Conservation (phyloP, 192 early-diverging fungal species). For the Coemansia sp. region DNA sequence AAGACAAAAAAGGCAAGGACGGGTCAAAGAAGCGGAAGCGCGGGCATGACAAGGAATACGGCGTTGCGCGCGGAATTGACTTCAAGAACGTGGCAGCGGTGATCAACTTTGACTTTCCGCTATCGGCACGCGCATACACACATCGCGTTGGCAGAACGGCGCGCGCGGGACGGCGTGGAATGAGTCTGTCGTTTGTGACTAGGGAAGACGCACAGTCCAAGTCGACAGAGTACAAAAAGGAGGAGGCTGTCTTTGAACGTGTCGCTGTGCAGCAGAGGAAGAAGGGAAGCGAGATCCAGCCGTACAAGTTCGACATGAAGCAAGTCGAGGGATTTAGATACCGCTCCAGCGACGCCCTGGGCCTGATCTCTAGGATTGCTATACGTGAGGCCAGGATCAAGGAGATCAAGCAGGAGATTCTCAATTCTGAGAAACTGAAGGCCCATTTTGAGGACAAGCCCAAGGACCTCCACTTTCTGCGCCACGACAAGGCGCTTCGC, state of each 20-base stretch:
- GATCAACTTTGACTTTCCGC: slow-evolving; percentile 97
- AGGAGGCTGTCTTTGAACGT: slow-evolving; percentile 72
- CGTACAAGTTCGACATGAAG: slow-evolving; percentile 87
- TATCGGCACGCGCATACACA: slow-evolving; percentile 78
- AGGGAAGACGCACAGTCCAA: slow-evolving; percentile 50
- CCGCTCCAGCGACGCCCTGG: slow-evolving; percentile 82
- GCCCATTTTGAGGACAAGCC: slow-evolving; percentile 97
- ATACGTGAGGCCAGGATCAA: slow-evolving; percentile 92
- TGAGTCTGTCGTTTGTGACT: slow-evolving; percentile 84
- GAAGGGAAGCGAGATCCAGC: slow-evolving; percentile 58
- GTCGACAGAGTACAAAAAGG: slow-evolving; percentile 37
- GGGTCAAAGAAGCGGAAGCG: slow-evolving; percentile 52
- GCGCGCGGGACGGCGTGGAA: slow-evolving; percentile 85
- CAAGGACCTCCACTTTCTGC: slow-evolving; percentile 84
- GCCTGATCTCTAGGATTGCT: slow-evolving; percentile 69
- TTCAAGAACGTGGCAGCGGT: slow-evolving; percentile 91
- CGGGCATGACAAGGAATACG: slow-evolving; percentile 83
- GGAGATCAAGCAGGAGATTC: slow-evolving; percentile 91
- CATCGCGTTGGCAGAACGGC: slow-evolving; percentile 96
- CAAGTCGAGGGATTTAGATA: slow-evolving; percentile 92
- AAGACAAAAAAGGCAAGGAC: slow-evolving; percentile 26
- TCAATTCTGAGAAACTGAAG: slow-evolving; percentile 95
- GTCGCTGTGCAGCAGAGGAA: slow-evolving; percentile 70
- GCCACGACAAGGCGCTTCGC: slow-evolving; percentile 88
- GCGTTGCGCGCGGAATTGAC: slow-evolving; percentile 94